Evolutionary conservation across 306 rosid genomes (phyloP).

Genomic region (Vachellia collinsii): DNA sequence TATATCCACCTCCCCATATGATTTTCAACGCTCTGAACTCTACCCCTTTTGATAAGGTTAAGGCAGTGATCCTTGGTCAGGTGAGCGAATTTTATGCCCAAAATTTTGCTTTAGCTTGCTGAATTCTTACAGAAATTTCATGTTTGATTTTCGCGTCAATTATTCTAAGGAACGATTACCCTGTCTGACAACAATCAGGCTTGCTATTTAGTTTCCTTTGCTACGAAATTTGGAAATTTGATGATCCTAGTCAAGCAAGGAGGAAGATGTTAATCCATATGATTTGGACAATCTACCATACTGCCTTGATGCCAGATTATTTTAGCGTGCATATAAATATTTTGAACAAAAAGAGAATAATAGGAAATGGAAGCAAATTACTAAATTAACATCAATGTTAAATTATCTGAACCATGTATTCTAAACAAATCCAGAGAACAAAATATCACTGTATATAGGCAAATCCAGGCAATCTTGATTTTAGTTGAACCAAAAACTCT

Average conservation of each 20-base stretch:
- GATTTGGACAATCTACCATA: not conserved
- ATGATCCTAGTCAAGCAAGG: not conserved
- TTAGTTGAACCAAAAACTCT: not conserved
- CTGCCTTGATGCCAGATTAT: not conserved
- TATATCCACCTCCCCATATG: conserved; percentile 82
- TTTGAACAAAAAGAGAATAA: not conserved
- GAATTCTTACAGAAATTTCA: not conserved
- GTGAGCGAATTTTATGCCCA: not conserved
- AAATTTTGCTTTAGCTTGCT: not conserved
- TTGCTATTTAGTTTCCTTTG: not conserved
- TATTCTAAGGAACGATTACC: not conserved
- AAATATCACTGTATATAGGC: not conserved
- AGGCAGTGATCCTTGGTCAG: conserved; percentile 93
- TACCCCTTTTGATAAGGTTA: conserved; percentile 71
- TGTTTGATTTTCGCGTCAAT: not conserved
- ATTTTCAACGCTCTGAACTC: conserved; percentile 92
- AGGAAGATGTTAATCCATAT: not conserved
- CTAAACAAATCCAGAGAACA: not conserved
- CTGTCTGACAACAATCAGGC: not conserved
- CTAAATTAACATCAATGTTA: not conserved
- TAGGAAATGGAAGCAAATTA: not conserved
- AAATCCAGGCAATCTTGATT: not conserved
- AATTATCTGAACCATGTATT: not conserved
- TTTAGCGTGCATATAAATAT: not conserved
- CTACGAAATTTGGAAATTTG: not conserved